A percentile compares a stretch with the other conserved stretches of the same genome.
These are phyloP conservation scores for Cyberlindnera mrakii DNA, from an alignment of 805 yeast species.

Conservation along the genomic window DNA sequence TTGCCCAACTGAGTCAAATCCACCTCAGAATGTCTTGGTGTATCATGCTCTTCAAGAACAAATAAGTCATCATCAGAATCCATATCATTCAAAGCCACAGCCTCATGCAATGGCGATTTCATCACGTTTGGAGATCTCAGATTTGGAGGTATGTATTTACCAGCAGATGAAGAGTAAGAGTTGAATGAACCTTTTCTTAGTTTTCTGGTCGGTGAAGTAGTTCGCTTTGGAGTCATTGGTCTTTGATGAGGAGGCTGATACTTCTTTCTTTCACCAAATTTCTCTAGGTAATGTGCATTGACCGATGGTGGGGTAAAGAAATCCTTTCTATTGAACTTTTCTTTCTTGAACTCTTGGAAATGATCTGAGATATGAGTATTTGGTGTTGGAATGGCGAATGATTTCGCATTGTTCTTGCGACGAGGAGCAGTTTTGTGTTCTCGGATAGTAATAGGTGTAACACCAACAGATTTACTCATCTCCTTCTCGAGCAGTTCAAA, in stretches of 20 bases:
- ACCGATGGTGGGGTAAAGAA: slow-evolving; percentile 76
- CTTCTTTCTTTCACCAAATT: slow-evolving; percentile 34
- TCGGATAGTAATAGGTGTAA: slow-evolving; percentile 19
- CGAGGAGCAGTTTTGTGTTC: slow-evolving; percentile 14
- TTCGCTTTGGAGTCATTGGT: slow-evolving; percentile 19
- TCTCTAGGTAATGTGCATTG: slow-evolving; percentile 64
- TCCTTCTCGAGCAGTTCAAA: slow-evolving; percentile 40
- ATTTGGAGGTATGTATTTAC: slow-evolving; percentile 71
- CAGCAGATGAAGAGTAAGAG: slow-evolving; percentile 31
- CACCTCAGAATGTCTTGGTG: slow-evolving; percentile 9
- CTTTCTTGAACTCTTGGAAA: slow-evolving; percentile 30
- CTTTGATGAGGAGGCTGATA: slow-evolving; percentile 24
- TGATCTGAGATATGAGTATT: slow-evolving; percentile 35
- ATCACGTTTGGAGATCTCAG: slow-evolving; percentile 42
- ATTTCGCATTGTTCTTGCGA: slow-evolving; percentile 34
- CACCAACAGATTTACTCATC: slow-evolving; percentile 6
- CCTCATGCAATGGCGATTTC: slow-evolving; percentile 20
- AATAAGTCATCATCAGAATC: slow-evolving; percentile 30
- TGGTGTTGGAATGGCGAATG: slow-evolving; percentile 62
- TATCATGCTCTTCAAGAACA: slow-evolving; percentile 30
- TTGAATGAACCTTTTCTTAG: slow-evolving; percentile 20
- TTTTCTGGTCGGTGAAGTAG: slow-evolving; percentile 5
- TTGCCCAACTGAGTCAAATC: slow-evolving; percentile 7
- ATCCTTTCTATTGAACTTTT: slow-evolving; percentile 56
- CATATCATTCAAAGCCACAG: slow-evolving; percentile 16